phyloP scores from a whole-genome alignment of 495 filamentous ascomycete species.

The Talaromyces proteolyticus region DNA sequence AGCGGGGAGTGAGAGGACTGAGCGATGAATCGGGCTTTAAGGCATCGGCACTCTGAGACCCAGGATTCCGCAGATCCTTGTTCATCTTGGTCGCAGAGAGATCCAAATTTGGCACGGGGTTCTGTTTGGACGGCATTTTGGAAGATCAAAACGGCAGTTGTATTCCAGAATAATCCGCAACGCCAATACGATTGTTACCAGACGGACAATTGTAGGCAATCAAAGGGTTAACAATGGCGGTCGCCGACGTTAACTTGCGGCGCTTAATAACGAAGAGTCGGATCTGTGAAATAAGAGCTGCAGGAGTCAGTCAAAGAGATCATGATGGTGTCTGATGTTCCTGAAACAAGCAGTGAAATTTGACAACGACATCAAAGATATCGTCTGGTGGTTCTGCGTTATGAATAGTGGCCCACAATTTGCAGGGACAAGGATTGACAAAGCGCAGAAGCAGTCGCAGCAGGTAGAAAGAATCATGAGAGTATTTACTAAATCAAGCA shows the following conservation, averaged over 20 bases:
- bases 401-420: too few relatives aligned
- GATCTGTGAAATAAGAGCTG: not conserved
- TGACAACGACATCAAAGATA: too few relatives aligned
- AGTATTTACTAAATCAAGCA: not conserved
- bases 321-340: not conserved
- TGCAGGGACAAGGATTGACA: not conserved
- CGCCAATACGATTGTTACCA: not conserved
- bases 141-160: not conserved
- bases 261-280: not conserved
- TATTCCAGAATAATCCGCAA: not conserved
- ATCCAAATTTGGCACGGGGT: slow-evolving; percentile 38
- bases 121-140: slow-evolving; percentile 39
- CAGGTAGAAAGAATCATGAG: not conserved
- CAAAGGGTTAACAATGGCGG: not conserved
- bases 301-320: not conserved
- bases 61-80: slow-evolving; percentile 2
- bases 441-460: not conserved
- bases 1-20: slow-evolving; percentile 37
- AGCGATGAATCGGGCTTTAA: slow-evolving; percentile 8
- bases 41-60: slow-evolving; percentile 3
- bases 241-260: not conserved
- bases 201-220: not conserved
- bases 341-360: not conserved
- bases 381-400: too few relatives aligned
- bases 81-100: slow-evolving; percentile 30